Evolutionary conservation across 768 basidiomycete species (phyloP).

Genomic region (Rhizopogon salebrosus): DNA sequence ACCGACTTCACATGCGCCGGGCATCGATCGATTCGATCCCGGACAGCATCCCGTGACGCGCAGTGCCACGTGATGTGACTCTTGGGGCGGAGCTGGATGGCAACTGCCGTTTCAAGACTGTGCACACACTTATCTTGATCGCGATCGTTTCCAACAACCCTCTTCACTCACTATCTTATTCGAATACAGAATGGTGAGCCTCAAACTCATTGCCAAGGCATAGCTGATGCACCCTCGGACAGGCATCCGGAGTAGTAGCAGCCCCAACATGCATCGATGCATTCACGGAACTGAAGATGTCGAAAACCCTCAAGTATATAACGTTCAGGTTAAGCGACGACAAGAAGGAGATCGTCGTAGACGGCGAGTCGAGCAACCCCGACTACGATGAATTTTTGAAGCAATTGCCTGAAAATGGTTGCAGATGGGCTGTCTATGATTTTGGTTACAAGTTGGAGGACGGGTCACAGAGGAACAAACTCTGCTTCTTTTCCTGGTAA

Average conservation of each 20-base stretch:
- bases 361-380: slow-evolving; percentile 47
- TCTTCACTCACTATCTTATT: background rate
- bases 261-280: slow-evolving; percentile 42
- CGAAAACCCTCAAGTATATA: slow-evolving; percentile 73
- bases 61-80: background rate
- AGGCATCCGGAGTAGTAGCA: slow-evolving; percentile 40
- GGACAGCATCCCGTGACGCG: too few relatives aligned
- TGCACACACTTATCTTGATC: slow-evolving; percentile 1
- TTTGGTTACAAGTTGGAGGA: slow-evolving; percentile 75
- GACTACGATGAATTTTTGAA: slow-evolving; percentile 71
- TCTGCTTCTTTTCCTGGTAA: slow-evolving; percentile 82
- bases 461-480: slow-evolving; percentile 76
- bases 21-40: too few relatives aligned
- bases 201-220: background rate
- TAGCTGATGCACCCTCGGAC: background rate
- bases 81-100: background rate
- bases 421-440: slow-evolving; percentile 92
- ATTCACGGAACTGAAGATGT: slow-evolving; percentile 19
- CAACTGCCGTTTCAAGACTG: background rate
- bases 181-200: slow-evolving; percentile 25
- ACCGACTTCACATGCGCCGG: too few relatives aligned
- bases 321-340: slow-evolving; percentile 62
- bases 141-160: background rate
- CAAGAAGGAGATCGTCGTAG: slow-evolving; percentile 71
- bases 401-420: slow-evolving; percentile 69